Base-by-base conservation (phyloP, 2,329 filamentous ascomycete genomes). In the Aspergillus thermomutatus region DNA sequence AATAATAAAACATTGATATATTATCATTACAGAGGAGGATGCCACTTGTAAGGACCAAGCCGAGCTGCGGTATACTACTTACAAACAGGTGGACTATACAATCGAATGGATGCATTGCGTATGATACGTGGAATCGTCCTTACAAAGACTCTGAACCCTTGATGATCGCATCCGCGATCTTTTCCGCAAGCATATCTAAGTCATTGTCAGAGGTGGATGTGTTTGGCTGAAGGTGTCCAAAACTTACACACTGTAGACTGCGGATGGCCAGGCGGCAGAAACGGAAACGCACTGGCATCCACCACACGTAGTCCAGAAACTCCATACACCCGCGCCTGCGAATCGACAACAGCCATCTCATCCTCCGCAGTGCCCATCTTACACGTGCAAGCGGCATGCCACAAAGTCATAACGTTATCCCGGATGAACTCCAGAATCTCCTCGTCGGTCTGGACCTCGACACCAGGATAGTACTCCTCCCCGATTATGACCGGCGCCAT, bases 231-330 rank as follows among this genome's bases (percentile, higher is more conserved):
- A 31, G 28, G 28, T 31, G 4, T 11, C 28, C 28, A 11, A 10
- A 7, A 68, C 70, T 65, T 56, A 71, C 67, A 77, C 23, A 74
- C 60, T 3, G 70, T 69, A 11, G 66, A 63, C 61, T 72, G 68
- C 1, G 73, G 73, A 64, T 77, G 74, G 10, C 74, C 75, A 1
- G 75, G 74, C 1, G 72, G 66, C 27, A 75, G 34, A 10, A 74
- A 51, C 1, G 72, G 68, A 45, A 76, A 73, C 1, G 63, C 55
- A 47, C 65, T 69, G 1, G 70, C 70, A 58, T 75, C 73, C 5
- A 74, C 71, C 3, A 75, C 72, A 2, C 73, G 58, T 50, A 75
- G 55, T 4, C 66, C 60, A 14, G 63, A 25, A 10, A 72, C 69
- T 6, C 73, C 73, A 50, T 62, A 65, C 5, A 72, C 70, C 34